Base-by-base conservation (phyloP, 78 protist genomes). In the Monocercomonoides exilis region DNA sequence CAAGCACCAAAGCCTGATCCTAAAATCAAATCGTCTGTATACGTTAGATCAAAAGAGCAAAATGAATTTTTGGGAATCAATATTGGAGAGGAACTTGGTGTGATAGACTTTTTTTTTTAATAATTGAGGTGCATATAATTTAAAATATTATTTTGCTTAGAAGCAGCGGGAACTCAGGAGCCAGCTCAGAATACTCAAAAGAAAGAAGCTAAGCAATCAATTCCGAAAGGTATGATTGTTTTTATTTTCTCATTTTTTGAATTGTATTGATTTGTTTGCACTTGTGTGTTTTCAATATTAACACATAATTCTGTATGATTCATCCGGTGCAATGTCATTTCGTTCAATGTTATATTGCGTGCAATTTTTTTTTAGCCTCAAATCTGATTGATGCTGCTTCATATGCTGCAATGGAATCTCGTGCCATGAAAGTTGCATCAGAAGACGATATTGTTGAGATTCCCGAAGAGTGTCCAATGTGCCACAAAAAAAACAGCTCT, bases 1-100 rank as follows among this genome's bases (percentile, higher is more conserved):
- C 81, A 2, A 29, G 94, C 95, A 0, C 96, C 96, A 43, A 93
- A 94, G 21, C 84, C 86, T 32, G 96, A 94, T 70, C 96, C 96
- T 1, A 46, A 91, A n/a, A 70, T 95, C 87, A 36, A 3, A 1
- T 34, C 80, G 0, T 89, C 70, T 21, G 85, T 86, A 45, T 94
- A 87, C 44, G 63, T 2, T 0, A 89, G 96, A 41, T 84, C 94
- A 11, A 45, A 1, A 5, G 93, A 90, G 45, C 93, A 93, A 79
- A 38, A 90, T 45, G 80, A 42, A 5, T 11, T 1, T 3, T 54
- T 94, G 11, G 94, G 95, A 11, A 21, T 92, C 81, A 2, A 63
- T 44, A 29, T 11, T 45, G 29, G 3, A 64, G 79, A 85, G 45
- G 77, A 21, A 2, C 21, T 54, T 21, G 70, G 70, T 54, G 38